Conservation (phyloP, 495 filamentous ascomycete genomes). For the Astrocystis sublimbata region DNA sequence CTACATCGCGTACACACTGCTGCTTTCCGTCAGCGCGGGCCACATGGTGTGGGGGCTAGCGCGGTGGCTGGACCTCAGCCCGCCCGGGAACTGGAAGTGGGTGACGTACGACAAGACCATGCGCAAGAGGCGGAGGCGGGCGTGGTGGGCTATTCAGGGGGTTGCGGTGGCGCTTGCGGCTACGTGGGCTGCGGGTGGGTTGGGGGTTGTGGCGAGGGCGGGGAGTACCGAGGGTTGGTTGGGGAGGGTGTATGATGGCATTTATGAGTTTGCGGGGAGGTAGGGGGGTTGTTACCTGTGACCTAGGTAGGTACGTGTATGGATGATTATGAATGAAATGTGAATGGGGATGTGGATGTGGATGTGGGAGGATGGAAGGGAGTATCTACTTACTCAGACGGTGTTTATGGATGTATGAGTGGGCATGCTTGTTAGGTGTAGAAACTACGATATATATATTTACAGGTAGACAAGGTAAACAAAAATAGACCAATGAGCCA, state of each 20-base stretch:
- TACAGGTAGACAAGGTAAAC: too few species aligned
- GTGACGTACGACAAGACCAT: conserved; percentile 47
- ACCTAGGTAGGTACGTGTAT: too few species aligned
- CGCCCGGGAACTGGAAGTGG: conserved; percentile 42
- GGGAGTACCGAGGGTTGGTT: conserved; percentile 75
- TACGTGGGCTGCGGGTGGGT: conserved; percentile 77
- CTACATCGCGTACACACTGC: conserved; percentile 63
- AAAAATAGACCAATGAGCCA: too few species aligned
- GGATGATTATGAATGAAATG: too few species aligned
- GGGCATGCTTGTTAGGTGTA: too few species aligned
- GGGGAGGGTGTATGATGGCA: conserved; percentile 70
- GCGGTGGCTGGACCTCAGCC: conserved; percentile 64
- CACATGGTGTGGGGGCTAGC: conserved; percentile 85
- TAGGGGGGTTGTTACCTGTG: too few species aligned
- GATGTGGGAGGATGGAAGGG: too few species aligned
- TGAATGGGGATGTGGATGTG: too few species aligned
- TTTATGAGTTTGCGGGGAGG: conserved; percentile 36
- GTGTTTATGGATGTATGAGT: too few species aligned
- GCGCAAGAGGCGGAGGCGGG: conserved; percentile 54
- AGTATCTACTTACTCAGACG: too few species aligned
- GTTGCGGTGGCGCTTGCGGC: conserved; percentile 56
- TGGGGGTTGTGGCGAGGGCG: conserved; percentile 74
- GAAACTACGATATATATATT: too few species aligned
- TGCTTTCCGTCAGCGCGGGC: conserved; percentile 69
- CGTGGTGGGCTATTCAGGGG: conserved; percentile 70